A percentile compares a stretch with the other conserved stretches of the same genome.
Evolutionary conservation across 2,329 filamentous ascomycete species (phyloP).

Genomic region (Pseudogymnoascus sp.): DNA sequence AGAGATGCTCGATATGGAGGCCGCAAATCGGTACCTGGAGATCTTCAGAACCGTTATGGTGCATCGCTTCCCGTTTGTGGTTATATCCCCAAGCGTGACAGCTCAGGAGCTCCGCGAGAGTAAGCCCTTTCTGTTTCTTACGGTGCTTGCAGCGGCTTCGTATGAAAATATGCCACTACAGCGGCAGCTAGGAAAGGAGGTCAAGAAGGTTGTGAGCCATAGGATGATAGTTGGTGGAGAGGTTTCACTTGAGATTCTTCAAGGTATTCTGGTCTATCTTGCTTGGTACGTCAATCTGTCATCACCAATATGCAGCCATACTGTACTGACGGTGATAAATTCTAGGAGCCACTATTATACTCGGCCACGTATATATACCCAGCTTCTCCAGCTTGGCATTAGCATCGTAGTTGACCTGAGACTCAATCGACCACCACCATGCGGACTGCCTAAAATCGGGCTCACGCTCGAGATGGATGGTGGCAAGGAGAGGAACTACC

Average conservation of each 20-base stretch:
- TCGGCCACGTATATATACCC: background rate
- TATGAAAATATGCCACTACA: slow-evolving; percentile 31
- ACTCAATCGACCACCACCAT: slow-evolving; percentile 22
- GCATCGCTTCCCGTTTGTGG: slow-evolving; percentile 33
- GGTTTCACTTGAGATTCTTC: slow-evolving; percentile 8
- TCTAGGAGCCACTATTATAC: background rate
- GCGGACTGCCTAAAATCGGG: background rate
- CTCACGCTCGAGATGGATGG: slow-evolving; percentile 12
- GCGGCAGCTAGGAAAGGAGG: slow-evolving; percentile 27
- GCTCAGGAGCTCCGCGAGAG: slow-evolving; percentile 23
- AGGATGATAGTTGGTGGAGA: slow-evolving; percentile 15
- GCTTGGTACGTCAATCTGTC: background rate
- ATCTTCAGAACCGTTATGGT: slow-evolving; percentile 29
- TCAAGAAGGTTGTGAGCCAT: slow-evolving; percentile 28
- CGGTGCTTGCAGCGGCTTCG: slow-evolving; percentile 15
- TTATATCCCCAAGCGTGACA: slow-evolving; percentile 24
- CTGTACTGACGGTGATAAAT: background rate
- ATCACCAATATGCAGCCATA: background rate
- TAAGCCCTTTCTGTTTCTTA: slow-evolving; percentile 7
- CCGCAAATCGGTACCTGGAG: background rate
- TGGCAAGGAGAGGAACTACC: background rate
- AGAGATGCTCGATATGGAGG: background rate
- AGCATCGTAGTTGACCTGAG: slow-evolving; percentile 16
- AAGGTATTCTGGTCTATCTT: background rate
- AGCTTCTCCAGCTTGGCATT: slow-evolving; percentile 1